Base-by-base conservation (phyloP, 2,329 filamentous ascomycete species). In the Colletotrichum costaricense region DNA sequence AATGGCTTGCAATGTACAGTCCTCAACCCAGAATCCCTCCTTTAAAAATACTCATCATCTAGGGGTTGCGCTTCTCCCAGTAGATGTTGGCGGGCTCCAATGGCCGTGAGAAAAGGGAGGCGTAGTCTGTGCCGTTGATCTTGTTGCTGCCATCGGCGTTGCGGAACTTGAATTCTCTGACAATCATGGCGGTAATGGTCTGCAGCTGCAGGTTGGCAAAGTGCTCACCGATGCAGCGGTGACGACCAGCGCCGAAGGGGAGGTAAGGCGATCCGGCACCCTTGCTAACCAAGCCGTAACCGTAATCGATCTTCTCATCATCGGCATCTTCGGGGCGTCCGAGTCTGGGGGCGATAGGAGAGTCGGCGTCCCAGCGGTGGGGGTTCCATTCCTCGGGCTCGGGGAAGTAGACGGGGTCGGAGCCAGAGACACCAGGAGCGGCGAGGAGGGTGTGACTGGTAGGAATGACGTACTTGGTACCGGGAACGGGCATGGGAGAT, bases 161-260 rank as follows among this genome's bases (percentile, higher is more conserved):
- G 79, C 88, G 88, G 81, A 98, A 90, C 86, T 94, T 96, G 86
- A 98, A 94, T 66, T 91, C 82, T 63, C 95, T 89, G 54, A 97
- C 93, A 76, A 95, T 85, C 72, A 91, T 92, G 63, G 92, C 94
- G 14, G 93, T 86, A 76, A 98, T 97, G 57, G 94, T 95, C 81
- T 95, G 93, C 75, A 98, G 87, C 85, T 98, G 96, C 71, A 97
- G 88, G 81, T 97, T 97, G 77, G 96, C 96, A 82, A 98, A 98
- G 80, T 98, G 95, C 88, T 98, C 96, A 76, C 96, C 96, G 80
- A 98, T 98, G 84, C 96, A 98, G 76, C 96, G 89, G 84, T 98
- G 96, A 77, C 96, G 89, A 55, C 96, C 96, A 35, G 95, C 96
- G 72, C 96, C 96, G 80, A 98, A 98, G 2, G 96, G 96, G 60